Base-by-base conservation (phyloP, 495 filamentous ascomycete genomes). In the Lophiotrema nucula region DNA sequence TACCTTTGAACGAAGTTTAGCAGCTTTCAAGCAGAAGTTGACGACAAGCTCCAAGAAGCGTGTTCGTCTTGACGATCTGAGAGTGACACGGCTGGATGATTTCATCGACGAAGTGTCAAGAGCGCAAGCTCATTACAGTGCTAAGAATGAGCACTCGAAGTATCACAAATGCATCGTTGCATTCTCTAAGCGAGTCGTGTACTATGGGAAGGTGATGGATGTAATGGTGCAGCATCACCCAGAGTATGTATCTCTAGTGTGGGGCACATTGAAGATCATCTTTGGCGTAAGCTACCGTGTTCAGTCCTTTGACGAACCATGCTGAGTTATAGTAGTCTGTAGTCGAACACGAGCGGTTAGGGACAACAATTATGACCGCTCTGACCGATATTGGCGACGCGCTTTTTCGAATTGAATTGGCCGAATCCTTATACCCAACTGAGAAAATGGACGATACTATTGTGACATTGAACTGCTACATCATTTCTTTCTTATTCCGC, bases 221-320 rank as follows among this genome's bases (percentile, higher is more conserved):
- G 48, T 59, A 15, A 35, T 59, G 22, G 47, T 47, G 15, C 47
- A 59, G 25, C 47, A 59, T n/a, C 54, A 71, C 53, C 72, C 70
- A 11, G 67, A 74, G 49, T 74, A 74, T 31, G 69, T 67, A 8
- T 67, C 72, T 2, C 48, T 73, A 13, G 72, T 50, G 4, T 74
- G 67, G 67, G 72, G 71, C n/a, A 47, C 68, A 1, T 62, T 72
- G 53, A 73, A 70, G 37, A 62, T 72, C 23, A 19, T 70, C 3
- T 64, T 50, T 37, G 47, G 25, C n/a, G 47, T 50, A 38, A 50
- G 47, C 16, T 4, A 69, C 42, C 13, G 4, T 4, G 5, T 26
- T 47, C 28, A n/a, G n/a, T n/a, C n/a, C n/a, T n/a, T n/a, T 25
- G 35, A 19, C 18, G 11, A 26, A 24, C 27, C 4, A 37, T 47